These are phyloP conservation scores for Paecilomyces fulvus DNA, from an alignment of 2,329 filamentous ascomycete genomes.

Conservation along the genomic window DNA sequence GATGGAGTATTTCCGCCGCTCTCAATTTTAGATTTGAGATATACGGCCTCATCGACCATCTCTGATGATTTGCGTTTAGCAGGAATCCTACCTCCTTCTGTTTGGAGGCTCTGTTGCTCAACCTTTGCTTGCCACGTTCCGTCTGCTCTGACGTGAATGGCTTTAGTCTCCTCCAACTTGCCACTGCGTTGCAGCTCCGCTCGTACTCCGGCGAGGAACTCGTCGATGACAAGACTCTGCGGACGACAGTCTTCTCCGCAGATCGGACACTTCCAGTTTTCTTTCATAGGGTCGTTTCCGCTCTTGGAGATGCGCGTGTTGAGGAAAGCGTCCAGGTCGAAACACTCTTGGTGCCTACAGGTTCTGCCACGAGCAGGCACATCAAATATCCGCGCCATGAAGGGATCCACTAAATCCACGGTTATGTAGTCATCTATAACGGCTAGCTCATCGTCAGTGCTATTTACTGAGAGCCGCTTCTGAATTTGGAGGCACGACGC, in stretches of 20 bases:
- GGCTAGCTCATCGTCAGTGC: conserved; percentile 49
- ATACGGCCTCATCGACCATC: conserved; percentile 7
- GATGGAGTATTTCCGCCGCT: not conserved
- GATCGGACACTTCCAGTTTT: conserved; percentile 77
- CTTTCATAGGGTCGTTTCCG: conserved; percentile 33
- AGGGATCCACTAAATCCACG: conserved; percentile 60
- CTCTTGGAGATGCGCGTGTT: conserved; percentile 48
- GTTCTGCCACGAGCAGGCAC: conserved; percentile 60
- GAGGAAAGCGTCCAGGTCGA: conserved; percentile 79
- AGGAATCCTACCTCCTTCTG: conserved; percentile 6
- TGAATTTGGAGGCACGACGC: conserved; percentile 53
- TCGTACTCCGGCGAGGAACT: conserved; percentile 60
- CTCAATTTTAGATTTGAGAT: conserved; percentile 7
- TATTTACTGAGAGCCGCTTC: conserved; percentile 34
- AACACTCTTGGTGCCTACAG: conserved; percentile 79
- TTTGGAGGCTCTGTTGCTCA: conserved; percentile 11
- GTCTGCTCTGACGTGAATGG: conserved; percentile 55
- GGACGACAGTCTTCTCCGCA: conserved; percentile 73
- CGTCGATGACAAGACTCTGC: conserved; percentile 60
- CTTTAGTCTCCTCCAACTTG: conserved; percentile 44
- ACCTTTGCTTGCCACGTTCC: conserved; percentile 55
- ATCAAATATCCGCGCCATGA: conserved; percentile 55
- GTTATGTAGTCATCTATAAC: conserved; percentile 51
- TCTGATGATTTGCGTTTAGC: conserved; percentile 11
- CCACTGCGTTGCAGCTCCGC: conserved; percentile 43